These are phyloP conservation scores for Metarhizium brunneum DNA, from an alignment of 2,329 filamentous ascomycete species.

Conservation along the genomic window DNA sequence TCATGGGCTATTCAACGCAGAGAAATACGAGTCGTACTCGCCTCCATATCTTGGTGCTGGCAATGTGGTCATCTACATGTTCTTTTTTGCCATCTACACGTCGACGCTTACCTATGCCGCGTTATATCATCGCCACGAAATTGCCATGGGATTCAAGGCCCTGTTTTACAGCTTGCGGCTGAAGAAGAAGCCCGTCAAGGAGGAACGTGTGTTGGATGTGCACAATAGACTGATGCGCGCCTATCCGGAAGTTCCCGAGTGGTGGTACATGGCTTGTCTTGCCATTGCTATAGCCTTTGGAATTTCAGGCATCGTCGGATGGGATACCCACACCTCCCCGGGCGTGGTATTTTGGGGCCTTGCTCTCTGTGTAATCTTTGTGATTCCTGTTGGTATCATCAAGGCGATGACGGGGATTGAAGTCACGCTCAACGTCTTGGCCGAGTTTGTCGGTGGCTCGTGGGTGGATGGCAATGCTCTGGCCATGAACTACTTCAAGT, in stretches of 20 bases:
- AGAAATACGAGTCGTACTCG: slow-evolving; percentile 40
- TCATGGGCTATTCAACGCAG: slow-evolving; percentile 33
- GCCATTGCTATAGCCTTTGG: slow-evolving; percentile 35
- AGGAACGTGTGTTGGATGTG: slow-evolving; percentile 32
- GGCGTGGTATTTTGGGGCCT: slow-evolving; percentile 43
- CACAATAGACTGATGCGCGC: slow-evolving; percentile 39
- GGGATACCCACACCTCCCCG: slow-evolving; percentile 40
- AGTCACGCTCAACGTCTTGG: slow-evolving; percentile 42
- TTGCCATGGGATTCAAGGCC: slow-evolving; percentile 38
- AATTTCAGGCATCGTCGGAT: slow-evolving; percentile 35
- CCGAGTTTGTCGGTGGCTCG: slow-evolving; percentile 44
- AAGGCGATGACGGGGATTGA: slow-evolving; percentile 44
- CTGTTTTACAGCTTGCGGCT: slow-evolving; percentile 35
- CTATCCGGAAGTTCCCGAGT: slow-evolving; percentile 41
- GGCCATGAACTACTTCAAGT: slow-evolving; percentile 47
- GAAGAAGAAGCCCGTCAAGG: slow-evolving; percentile 24
- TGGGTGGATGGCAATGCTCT: slow-evolving; percentile 40
- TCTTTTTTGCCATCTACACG: slow-evolving; percentile 46
- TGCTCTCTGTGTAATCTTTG: slow-evolving; percentile 38
- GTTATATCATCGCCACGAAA: slow-evolving; percentile 44
- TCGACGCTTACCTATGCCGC: slow-evolving; percentile 40
- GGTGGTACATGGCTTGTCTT: slow-evolving; percentile 41
- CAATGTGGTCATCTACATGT: slow-evolving; percentile 42
- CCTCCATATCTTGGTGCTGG: slow-evolving; percentile 41
- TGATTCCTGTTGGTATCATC: slow-evolving; percentile 43